A percentile compares a stretch with the other conserved stretches of the same genome.
phyloP scores from a whole-genome alignment of 768 basidiomycete species.

The Xanthoconium stramineum region DNA sequence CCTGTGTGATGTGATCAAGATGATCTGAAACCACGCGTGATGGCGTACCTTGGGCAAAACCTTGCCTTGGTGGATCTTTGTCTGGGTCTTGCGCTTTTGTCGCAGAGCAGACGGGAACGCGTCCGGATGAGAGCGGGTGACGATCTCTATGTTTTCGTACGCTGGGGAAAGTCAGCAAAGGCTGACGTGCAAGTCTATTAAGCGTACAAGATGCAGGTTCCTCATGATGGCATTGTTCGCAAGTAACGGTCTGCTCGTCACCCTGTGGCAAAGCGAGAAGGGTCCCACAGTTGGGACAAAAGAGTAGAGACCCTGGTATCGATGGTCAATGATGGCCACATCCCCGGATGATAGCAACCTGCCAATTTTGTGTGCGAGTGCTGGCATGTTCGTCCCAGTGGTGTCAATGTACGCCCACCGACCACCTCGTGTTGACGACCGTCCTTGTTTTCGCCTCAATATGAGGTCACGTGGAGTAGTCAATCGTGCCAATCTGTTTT shows the following conservation, averaged over 20 bases:
- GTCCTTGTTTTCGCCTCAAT: slow-evolving; percentile 7
- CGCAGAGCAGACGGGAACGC: slow-evolving; percentile 89
- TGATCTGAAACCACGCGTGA: slow-evolving; percentile 28
- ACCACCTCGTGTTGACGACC: slow-evolving; percentile 5
- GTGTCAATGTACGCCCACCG: slow-evolving; percentile 12
- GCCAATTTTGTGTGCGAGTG: slow-evolving; percentile 49
- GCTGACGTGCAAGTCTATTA: not conserved
- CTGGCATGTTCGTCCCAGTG: slow-evolving; percentile 15
- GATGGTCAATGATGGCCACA: not conserved
- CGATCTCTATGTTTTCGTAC: slow-evolving; percentile 88
- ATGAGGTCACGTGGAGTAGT: slow-evolving; percentile 20
- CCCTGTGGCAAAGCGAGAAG: slow-evolving; percentile 79
- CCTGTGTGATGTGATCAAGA: slow-evolving; percentile 40
- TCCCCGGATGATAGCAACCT: slow-evolving; percentile 12
- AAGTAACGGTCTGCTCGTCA: slow-evolving; percentile 68
- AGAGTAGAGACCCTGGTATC: slow-evolving; percentile 77
- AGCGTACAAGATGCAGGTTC: slow-evolving; percentile 88
- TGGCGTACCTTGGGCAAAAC: slow-evolving; percentile 62
- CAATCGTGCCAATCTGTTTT: slow-evolving; percentile 14
- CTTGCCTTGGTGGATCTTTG: slow-evolving; percentile 68
- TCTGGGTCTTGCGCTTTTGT: slow-evolving; percentile 88
- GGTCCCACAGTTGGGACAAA: slow-evolving; percentile 92
- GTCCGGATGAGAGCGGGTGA: slow-evolving; percentile 87
- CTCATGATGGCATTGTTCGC: slow-evolving; percentile 84
- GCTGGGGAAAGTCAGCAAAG: slow-evolving; percentile 42